A percentile compares a stretch with the other conserved stretches of the same genome.
phyloP scores from a whole-genome alignment of 352 stramenopile genomes.

The Phytopythium boreale region DNA sequence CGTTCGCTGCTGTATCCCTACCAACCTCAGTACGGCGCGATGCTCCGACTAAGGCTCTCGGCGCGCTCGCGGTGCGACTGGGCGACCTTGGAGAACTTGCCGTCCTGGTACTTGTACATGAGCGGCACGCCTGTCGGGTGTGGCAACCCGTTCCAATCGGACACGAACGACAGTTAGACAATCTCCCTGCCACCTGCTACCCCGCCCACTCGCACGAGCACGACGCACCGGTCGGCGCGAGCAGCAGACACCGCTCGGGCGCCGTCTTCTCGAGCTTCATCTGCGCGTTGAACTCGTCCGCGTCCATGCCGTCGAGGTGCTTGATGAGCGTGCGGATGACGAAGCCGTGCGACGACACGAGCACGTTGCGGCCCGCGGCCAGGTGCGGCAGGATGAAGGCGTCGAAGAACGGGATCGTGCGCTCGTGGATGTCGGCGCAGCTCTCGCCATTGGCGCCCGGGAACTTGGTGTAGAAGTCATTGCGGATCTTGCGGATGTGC shows the following conservation, averaged over 20 bases:
- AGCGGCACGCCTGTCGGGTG: constrained; percentile 54
- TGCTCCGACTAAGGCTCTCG: constrained; percentile 68
- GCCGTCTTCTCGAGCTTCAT: constrained; percentile 84
- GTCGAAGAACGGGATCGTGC: constrained; percentile 75
- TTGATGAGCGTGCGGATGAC: constrained; percentile 87
- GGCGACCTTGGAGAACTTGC: constrained; percentile 65
- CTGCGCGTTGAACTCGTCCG: constrained; percentile 70
- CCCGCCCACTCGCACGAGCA: background rate
- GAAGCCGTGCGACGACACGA: constrained; percentile 81
- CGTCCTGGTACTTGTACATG: constrained; percentile 81
- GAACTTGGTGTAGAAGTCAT: constrained; percentile 80
- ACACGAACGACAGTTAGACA: background rate
- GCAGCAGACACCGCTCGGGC: constrained; percentile 65
- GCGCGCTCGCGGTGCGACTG: constrained; percentile 70
- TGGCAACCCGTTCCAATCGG: background rate
- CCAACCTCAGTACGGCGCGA: constrained; percentile 64
- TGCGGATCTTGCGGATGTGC: constrained; percentile 72
- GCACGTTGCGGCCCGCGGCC: constrained; percentile 65
- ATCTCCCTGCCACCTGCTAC: background rate
- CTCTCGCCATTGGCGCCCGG: constrained; percentile 77
- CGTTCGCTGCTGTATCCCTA: too few relatives aligned
- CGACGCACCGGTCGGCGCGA: constrained; percentile 63
- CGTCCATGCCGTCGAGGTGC: constrained; percentile 75
- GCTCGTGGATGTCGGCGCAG: constrained; percentile 76
- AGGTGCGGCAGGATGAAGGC: constrained; percentile 76